Evolutionary conservation across 1,139 yeast genomes (phyloP), one percentile per base, ranked within the genome.

Genomic region (Saccharomyces hybrid): DNA sequence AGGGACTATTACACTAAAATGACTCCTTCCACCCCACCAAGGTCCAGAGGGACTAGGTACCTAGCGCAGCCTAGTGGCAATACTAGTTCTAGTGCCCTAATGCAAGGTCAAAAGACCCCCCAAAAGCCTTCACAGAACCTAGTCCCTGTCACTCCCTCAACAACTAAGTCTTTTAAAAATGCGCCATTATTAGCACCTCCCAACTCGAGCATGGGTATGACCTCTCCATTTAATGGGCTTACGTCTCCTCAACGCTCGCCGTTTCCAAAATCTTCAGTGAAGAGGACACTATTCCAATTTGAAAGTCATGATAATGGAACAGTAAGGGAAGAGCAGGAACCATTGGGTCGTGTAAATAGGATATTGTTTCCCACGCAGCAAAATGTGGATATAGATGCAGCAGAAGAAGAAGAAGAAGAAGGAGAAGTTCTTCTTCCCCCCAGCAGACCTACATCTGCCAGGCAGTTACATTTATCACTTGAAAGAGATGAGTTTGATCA

Each of bases 231-330:
- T 20, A 62, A 56, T 47, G 65, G 66, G 4, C 56, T 66, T 49
- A 60, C 63, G 49, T 64, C 70, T 8, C 70, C 70, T 28, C 70
- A 66, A 52, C 61, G 61, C 52, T 64, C 70, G 2, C 70, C 70
- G 4, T 54, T 50, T 48, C 55, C 56, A 28, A 51, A 55, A 50
- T 51, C 60, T 42, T 25, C 50, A 11, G 55, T 56, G 8, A 50
- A 57, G 11, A 50, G 56, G 4, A 46, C 26, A 11, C 54, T 60
- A 48, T 59, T 62, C 47, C 62, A 59, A 13, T 49, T 53, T 16
- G 52, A 50, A n/a, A 20, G 41, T 30, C 46, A 30, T n/a, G 41
- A 14, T 26, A 38, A 47, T 14, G 44, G 26, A 11, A 38, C 20
- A 16, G 26, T 38, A 38, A 20, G 44, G 7, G 44, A 38, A 13